Evolutionary conservation across 176 grass and related monocot genomes (phyloP).

Genomic region (Eragrostis curvula): DNA sequence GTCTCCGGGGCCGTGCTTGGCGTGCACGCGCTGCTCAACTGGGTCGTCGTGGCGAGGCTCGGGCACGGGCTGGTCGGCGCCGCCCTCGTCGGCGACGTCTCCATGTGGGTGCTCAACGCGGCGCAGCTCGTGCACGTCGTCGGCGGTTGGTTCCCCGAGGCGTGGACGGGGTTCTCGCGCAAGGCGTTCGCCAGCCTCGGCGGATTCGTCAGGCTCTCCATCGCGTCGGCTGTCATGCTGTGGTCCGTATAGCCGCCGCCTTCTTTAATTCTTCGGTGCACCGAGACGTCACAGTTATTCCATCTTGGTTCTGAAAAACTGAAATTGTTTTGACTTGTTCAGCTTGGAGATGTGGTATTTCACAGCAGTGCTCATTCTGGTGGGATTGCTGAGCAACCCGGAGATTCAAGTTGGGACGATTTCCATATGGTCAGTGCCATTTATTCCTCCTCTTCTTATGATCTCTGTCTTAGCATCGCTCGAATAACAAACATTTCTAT

Average conservation of each 20-base stretch:
- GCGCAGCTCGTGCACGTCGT: constrained; percentile 59
- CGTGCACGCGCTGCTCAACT: constrained; percentile 56
- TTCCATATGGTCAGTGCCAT: constrained; percentile 59
- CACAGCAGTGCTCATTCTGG: constrained; percentile 71
- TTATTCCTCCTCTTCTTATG: not conserved
- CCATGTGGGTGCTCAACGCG: constrained; percentile 65
- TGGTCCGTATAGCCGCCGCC: constrained; percentile 42
- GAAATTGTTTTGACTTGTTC: not conserved
- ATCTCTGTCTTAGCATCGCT: not conserved
- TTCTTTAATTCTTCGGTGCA: not conserved
- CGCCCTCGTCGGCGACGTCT: constrained; percentile 51
- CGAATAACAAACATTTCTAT: not conserved
- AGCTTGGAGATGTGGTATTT: constrained; percentile 85
- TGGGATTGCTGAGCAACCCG: constrained; percentile 65
- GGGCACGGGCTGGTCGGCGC: constrained; percentile 52
- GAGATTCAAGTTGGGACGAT: constrained; percentile 63
- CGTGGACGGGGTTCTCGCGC: constrained; percentile 69
- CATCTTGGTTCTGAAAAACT: not conserved
- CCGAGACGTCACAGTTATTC: not conserved
- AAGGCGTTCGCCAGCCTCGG: constrained; percentile 56
- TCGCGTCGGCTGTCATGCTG: constrained; percentile 82
- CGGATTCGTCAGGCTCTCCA: constrained; percentile 64
- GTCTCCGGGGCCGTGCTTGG: constrained; percentile 46
- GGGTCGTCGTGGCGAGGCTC: constrained; percentile 56
- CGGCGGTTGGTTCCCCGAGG: constrained; percentile 56